Percentiles rank a stretch among this genome's conserved stretches.
phyloP scores from a whole-genome alignment of 768 basidiomycete genomes.

The Crassisporium funariophilum region DNA sequence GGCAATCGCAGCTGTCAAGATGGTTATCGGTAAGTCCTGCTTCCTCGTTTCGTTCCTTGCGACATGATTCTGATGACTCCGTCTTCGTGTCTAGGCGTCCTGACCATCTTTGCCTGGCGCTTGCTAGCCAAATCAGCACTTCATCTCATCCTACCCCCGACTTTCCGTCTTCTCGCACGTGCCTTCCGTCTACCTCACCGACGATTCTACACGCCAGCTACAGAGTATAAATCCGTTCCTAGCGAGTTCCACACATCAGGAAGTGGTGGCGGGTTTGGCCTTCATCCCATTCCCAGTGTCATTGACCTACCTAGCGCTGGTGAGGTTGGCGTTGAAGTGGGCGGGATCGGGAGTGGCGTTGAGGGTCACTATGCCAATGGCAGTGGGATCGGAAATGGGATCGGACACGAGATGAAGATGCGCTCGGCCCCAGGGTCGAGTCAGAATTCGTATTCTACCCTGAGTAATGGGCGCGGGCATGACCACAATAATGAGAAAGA shows the following conservation, averaged over 20 bases:
- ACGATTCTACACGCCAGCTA: slow-evolving; percentile 88
- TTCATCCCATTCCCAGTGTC: slow-evolving; percentile 82
- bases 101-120: slow-evolving; percentile 86
- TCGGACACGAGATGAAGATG: slow-evolving; percentile 65
- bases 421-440: slow-evolving; percentile 35
- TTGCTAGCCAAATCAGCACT: slow-evolving; percentile 78
- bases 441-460: slow-evolving; percentile 11
- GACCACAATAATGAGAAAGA: slow-evolving; percentile 25
- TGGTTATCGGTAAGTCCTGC: slow-evolving; percentile 40
- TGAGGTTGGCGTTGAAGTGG: slow-evolving; percentile 45
- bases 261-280: slow-evolving; percentile 41
- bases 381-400: slow-evolving; percentile 33
- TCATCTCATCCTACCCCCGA: slow-evolving; percentile 77
- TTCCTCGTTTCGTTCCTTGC: background rate
- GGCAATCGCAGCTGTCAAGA: slow-evolving; percentile 47
- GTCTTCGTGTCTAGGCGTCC: slow-evolving; percentile 52
- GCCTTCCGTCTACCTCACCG: slow-evolving; percentile 77
- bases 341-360: slow-evolving; percentile 44
- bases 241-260: slow-evolving; percentile 45
- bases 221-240: slow-evolving; percentile 78
- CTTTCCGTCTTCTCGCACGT: slow-evolving; percentile 74
- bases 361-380: slow-evolving; percentile 24
- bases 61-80: background rate
- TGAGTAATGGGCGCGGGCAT: slow-evolving; percentile 7
- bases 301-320: slow-evolving; percentile 70